These are phyloP conservation scores for Cubamyces lactineus DNA, from an alignment of 768 basidiomycete genomes.

Conservation along the genomic window DNA sequence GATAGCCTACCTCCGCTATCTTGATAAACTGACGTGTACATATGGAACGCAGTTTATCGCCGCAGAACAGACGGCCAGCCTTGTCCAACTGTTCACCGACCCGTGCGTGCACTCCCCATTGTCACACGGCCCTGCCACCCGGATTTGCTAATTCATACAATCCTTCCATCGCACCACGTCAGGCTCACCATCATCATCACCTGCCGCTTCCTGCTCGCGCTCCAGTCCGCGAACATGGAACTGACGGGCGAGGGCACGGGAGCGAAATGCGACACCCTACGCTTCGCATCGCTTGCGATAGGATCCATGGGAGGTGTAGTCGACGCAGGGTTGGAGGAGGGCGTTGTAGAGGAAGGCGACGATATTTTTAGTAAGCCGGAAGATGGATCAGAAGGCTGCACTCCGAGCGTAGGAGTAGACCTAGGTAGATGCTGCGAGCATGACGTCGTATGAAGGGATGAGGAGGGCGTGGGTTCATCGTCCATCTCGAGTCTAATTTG, in stretches of 20 bases:
- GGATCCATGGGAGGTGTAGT: background rate
- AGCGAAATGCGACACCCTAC: background rate
- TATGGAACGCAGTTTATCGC: too few relatives aligned
- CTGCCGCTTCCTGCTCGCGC: slow-evolving; percentile 5
- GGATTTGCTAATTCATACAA: background rate
- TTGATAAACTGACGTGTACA: background rate
- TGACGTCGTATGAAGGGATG: too few relatives aligned
- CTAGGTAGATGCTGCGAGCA: too few relatives aligned
- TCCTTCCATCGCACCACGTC: background rate
- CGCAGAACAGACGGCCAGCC: too few relatives aligned
- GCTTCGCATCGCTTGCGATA: background rate
- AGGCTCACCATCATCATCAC: slow-evolving; percentile 4
- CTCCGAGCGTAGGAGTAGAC: too few relatives aligned
- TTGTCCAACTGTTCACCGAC: background rate
- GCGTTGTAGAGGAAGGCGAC: background rate
- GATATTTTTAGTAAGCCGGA: too few relatives aligned
- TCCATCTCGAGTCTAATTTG: too few relatives aligned
- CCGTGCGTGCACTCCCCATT: background rate
- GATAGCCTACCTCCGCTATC: background rate
- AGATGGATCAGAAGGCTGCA: too few relatives aligned
- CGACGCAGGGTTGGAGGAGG: background rate
- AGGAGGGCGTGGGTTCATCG: too few relatives aligned
- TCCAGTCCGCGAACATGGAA: background rate
- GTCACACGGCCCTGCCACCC: too few relatives aligned
- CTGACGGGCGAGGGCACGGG: background rate